Base-by-base conservation (phyloP, 176 grass and related monocot species). In the Raddia guianensis region DNA sequence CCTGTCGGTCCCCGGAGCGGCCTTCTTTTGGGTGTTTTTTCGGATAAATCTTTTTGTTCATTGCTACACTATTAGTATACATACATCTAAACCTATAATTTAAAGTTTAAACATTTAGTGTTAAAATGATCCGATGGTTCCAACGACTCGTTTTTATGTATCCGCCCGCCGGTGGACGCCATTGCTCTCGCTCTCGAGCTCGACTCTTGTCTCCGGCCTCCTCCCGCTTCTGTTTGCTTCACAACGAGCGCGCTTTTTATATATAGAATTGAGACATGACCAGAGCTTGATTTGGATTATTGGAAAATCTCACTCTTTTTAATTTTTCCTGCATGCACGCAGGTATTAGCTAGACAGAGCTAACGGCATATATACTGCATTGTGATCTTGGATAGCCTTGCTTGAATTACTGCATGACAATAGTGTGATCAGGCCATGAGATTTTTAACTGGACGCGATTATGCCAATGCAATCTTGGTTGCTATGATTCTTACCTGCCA, bases 1-100 rank as follows among this genome's bases (percentile, higher is more conserved):
- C 43, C 74, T 44, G 63, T 81, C 44, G 73, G 62, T 10, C 50
- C 33, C 50, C 49, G 19, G 60, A 82, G 21, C 19, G 44, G 20
- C 19, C 54, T 2, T 15, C 45, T 68, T 54, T 64, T 69, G 56
- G 27, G 27, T 27, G 27, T 27, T 27, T 27, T 27, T 27, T 27
- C 27, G 27, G 27, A 0, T 27, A 27, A 1, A 27, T 27, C 27
- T 27, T 27, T 27, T 27, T 27, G 27, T 27, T 27, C 27, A 1
- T 27, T 27, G 27, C 0, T 27, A 27, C 27, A 27, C 27, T 27
- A 27, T 27, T 27, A 27, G 1, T 27, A 27, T 27, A 27, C 27
- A 27, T 27, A 27, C 27, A 27, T 27, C 27, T 27, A 27, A 27
- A 27, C 27, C 27, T 27, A 27, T 27, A 27, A 27, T 27, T 27